Evolutionary conservation across 176 grass and related monocot species (phyloP).

Genomic region (Miscanthus lutarioriparius): DNA sequence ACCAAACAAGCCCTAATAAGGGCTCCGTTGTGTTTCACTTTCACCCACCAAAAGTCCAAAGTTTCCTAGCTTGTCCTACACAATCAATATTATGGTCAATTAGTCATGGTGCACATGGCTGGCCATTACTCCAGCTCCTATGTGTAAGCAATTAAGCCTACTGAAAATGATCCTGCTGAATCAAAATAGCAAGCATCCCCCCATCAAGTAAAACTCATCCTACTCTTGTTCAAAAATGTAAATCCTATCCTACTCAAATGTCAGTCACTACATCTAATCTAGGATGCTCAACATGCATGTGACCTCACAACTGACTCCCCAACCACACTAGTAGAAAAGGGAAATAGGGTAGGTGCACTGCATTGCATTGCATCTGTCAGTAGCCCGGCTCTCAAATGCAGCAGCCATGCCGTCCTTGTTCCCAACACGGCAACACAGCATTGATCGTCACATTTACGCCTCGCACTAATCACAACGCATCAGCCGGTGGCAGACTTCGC

Average conservation of each 20-base stretch:
- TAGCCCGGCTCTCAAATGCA: not conserved
- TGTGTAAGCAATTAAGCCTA: not conserved
- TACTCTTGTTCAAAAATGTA: not conserved
- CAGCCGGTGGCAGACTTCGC: not conserved
- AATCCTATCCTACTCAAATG: not conserved
- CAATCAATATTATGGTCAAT: not conserved
- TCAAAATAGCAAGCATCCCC: not conserved
- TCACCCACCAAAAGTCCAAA: not conserved
- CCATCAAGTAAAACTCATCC: not conserved
- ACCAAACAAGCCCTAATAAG: too few species aligned
- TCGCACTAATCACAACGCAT: not conserved
- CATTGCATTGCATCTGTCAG: not conserved
- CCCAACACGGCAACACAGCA: not conserved
- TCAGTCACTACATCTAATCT: not conserved
- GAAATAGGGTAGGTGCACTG: not conserved
- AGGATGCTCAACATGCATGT: not conserved
- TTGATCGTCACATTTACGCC: conserved; percentile 8
- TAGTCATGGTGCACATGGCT: not conserved
- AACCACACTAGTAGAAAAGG: too few species aligned
- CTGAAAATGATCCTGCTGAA: not conserved
- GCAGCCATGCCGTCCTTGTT: not conserved
- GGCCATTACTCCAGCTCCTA: too few species aligned
- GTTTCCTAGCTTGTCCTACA: not conserved
- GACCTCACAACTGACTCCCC: too few species aligned
- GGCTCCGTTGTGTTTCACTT: too few species aligned